phyloP scores from a whole-genome alignment of 2,329 filamentous ascomycete species.

The Fusarium sp. region DNA sequence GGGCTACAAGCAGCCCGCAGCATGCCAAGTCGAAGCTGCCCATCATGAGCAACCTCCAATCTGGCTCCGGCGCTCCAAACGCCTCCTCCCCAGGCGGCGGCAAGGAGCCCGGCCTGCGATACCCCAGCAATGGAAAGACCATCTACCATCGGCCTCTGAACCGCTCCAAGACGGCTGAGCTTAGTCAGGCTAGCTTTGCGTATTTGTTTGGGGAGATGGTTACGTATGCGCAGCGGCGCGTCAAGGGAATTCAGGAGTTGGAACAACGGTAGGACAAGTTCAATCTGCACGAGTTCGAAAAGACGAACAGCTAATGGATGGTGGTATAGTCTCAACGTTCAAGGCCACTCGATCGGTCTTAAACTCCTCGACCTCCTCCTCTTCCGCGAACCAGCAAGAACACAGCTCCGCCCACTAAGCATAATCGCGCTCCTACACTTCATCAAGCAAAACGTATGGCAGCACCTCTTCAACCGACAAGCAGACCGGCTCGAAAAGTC shows the following conservation, averaged over 20 bases:
- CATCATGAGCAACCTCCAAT: slow-evolving; percentile 65
- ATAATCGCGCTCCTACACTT: slow-evolving; percentile 94
- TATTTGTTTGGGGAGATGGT: slow-evolving; percentile 98
- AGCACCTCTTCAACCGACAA: slow-evolving; percentile 89
- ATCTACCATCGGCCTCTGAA: slow-evolving; percentile 98
- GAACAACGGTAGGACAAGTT: slow-evolving; percentile 78
- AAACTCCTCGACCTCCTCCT: slow-evolving; percentile 96
- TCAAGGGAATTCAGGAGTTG: slow-evolving; percentile 92
- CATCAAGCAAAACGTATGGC: slow-evolving; percentile 92
- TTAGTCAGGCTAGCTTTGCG: slow-evolving; percentile 93
- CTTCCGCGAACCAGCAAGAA: slow-evolving; percentile 79
- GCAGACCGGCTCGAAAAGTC: slow-evolving; percentile 95
- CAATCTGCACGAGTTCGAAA: not conserved
- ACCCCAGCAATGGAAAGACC: slow-evolving; percentile 93
- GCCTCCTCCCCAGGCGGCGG: slow-evolving; percentile 37
- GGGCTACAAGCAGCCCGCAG: slow-evolving; percentile 13
- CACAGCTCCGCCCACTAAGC: slow-evolving; percentile 82
- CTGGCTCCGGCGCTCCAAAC: slow-evolving; percentile 58
- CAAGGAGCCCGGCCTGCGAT: slow-evolving; percentile 77
- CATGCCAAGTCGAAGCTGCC: slow-evolving; percentile 34
- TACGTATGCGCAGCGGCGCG: slow-evolving; percentile 88
- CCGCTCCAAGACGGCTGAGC: slow-evolving; percentile 86
- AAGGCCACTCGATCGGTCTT: slow-evolving; percentile 93
- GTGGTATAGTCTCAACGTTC: slow-evolving; percentile 77
- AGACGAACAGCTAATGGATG: not conserved